Conservation (phyloP, 768 basidiomycete species). For the Infundibulicybe gibba region DNA sequence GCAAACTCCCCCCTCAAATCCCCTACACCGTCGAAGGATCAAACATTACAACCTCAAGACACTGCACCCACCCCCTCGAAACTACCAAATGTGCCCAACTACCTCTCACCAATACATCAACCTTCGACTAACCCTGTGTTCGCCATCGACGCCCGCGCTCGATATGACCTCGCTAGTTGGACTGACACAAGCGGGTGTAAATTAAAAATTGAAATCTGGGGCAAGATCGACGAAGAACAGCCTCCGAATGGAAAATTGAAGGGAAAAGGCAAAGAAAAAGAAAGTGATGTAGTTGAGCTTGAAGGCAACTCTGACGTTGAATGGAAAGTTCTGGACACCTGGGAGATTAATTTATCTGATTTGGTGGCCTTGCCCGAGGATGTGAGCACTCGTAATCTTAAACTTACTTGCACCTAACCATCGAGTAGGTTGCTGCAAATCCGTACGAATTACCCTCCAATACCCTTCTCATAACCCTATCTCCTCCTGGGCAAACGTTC, state of each 20-base stretch:
- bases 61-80: constrained; percentile 9
- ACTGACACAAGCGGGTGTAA: constrained; percentile 48
- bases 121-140: constrained; percentile 87
- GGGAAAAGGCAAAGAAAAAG: constrained; percentile 43
- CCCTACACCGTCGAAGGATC: constrained; percentile 5
- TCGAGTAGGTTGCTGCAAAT: constrained; percentile 21
- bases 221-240: constrained; percentile 30
- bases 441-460: constrained; percentile 62
- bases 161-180: constrained; percentile 50
- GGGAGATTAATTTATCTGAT: constrained; percentile 59
- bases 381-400: constrained; percentile 35
- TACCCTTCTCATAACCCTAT: constrained; percentile 63
- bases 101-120: constrained; percentile 73
- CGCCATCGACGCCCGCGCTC: constrained; percentile 46
- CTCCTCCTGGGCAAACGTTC: constrained; percentile 57
- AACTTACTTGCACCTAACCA: constrained; percentile 3
- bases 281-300: constrained; percentile 10
- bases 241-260: constrained; percentile 18
- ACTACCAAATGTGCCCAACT: constrained; percentile 40
- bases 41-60: constrained; percentile 23
- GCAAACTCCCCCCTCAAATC: constrained; percentile 7
- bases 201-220: constrained; percentile 60
- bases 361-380: constrained; percentile 57
- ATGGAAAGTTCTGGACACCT: constrained; percentile 69
- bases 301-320: constrained; percentile 15